These are phyloP conservation scores for Aspergillus pseudoviridinutans DNA, from an alignment of 2,329 filamentous ascomycete genomes.

Conservation along the genomic window DNA sequence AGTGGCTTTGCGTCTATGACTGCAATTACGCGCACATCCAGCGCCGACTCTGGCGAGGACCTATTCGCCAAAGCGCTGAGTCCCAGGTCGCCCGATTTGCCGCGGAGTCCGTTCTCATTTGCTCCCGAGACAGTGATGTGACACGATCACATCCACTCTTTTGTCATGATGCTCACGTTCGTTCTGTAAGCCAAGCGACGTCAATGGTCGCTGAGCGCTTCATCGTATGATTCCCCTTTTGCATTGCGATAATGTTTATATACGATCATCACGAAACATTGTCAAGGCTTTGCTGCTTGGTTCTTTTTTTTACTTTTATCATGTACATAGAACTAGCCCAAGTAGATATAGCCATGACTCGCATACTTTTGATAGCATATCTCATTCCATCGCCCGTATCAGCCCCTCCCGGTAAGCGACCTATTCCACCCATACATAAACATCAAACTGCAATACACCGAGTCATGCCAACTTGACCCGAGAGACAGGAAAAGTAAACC, in stretches of 20 bases:
- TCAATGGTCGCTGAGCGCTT: neutral
- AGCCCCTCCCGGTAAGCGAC: neutral
- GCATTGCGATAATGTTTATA: constrained; percentile 15
- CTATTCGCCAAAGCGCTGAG: constrained; percentile 85
- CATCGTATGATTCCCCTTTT: constrained; percentile 23
- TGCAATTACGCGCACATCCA: constrained; percentile 30
- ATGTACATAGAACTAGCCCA: neutral
- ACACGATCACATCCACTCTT: constrained; percentile 7
- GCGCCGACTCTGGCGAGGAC: constrained; percentile 65
- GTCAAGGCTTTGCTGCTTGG: constrained; percentile 3
- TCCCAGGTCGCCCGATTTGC: constrained; percentile 80
- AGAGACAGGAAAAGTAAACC: neutral
- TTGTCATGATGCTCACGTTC: neutral
- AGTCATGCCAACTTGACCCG: no score
- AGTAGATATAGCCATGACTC: neutral
- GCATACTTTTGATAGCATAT: neutral
- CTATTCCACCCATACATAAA: neutral
- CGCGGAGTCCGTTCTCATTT: constrained; percentile 74
- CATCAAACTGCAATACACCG: neutral
- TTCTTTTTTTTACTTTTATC: neutral
- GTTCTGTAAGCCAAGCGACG: neutral
- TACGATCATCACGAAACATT: neutral
- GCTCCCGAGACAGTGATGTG: constrained; percentile 27
- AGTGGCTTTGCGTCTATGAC: constrained; percentile 29
- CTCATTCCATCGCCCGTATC: neutral